These are phyloP conservation scores for Isoetes taiwanensis DNA, from an alignment of 75 land plant genomes.

Conservation along the genomic window DNA sequence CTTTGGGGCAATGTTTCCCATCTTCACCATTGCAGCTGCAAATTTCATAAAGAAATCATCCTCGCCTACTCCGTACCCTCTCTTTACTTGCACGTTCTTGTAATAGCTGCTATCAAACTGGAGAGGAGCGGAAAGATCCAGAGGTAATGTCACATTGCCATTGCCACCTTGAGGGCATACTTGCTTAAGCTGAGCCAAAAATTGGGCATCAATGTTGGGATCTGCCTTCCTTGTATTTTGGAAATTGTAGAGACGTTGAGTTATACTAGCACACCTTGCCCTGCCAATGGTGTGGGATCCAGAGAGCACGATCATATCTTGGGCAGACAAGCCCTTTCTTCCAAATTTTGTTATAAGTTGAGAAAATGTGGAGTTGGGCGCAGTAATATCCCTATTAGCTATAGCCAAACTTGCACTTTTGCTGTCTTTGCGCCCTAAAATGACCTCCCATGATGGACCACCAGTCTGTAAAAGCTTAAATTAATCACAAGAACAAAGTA, in stretches of 20 bases:
- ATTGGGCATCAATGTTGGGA: not conserved
- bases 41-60: too few species aligned
- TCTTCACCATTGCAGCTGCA: too few species aligned
- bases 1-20: too few species aligned
- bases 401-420: not conserved
- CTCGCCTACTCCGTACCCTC: too few species aligned
- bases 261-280: not conserved
- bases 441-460: not conserved
- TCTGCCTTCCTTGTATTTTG: not conserved
- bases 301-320: not conserved
- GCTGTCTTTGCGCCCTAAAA: slow-evolving; percentile 1
- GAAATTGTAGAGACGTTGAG: not conserved
- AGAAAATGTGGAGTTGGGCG: not conserved
- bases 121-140: not conserved
- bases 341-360: not conserved
- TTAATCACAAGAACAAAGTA: too few species aligned
- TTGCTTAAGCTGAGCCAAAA: not conserved
- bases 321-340: not conserved
- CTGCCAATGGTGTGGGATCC: slow-evolving; percentile 1
- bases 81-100: not conserved
- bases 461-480: not conserved
- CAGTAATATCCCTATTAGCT: not conserved
- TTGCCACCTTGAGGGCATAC: not conserved
- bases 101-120: not conserved
- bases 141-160: not conserved